Evolutionary conservation across 495 filamentous ascomycete species (phyloP).

Genomic region (Letharia columbiana): DNA sequence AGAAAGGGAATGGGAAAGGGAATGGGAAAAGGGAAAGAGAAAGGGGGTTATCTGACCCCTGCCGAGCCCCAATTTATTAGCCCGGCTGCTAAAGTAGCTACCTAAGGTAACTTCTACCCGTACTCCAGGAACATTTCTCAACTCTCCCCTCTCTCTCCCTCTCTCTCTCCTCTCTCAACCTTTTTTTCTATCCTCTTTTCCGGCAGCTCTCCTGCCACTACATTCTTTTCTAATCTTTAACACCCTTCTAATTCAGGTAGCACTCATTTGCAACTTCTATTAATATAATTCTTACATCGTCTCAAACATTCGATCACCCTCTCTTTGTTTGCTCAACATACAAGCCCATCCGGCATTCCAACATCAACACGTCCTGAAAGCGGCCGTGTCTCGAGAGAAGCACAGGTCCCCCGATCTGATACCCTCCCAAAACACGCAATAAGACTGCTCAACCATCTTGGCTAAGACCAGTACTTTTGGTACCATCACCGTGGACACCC

Average conservation of each 20-base stretch:
- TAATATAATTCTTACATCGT: constrained; percentile 2
- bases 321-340: constrained; percentile 14
- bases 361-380: constrained; percentile 17
- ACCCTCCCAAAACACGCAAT: neutral
- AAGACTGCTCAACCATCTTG: neutral
- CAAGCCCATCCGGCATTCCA: constrained; percentile 20
- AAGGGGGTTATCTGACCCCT: neutral
- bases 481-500: neutral
- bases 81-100: too few species aligned
- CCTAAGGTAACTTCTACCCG: too few species aligned
- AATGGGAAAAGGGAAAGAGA: too few species aligned
- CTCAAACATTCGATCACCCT: neutral
- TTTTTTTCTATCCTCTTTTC: neutral
- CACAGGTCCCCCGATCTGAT: neutral
- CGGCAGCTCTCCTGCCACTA: neutral
- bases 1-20: neutral
- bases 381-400: constrained; percentile 1
- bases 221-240: constrained; percentile 4
- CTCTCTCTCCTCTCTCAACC: neutral
- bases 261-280: neutral
- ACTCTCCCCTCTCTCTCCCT: neutral
- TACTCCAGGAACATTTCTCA: neutral
- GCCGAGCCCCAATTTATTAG: neutral
- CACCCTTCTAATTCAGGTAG: constrained; percentile 2
- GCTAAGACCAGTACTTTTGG: neutral